A percentile compares a stretch with the other conserved stretches of the same genome.
Conservation (phyloP, 192 early-diverging fungal species). For the Rhizoclosmatium sp. region DNA sequence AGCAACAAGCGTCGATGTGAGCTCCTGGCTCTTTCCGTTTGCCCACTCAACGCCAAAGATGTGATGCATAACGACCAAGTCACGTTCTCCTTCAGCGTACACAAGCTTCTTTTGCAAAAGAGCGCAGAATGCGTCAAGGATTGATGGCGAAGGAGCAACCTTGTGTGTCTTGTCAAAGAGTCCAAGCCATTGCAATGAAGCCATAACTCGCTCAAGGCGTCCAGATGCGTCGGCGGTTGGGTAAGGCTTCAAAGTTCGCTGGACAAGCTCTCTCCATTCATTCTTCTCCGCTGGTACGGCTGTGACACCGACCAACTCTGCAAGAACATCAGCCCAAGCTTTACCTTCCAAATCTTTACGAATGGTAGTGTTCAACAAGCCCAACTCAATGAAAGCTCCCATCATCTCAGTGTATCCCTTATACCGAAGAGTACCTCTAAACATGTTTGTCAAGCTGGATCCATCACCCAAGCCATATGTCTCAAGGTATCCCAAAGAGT, state of each 20-base stretch:
- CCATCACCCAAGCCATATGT: conserved; percentile 84
- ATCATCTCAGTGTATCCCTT: conserved; percentile 96
- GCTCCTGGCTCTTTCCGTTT: conserved; percentile 61
- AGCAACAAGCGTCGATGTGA: conserved; percentile 60
- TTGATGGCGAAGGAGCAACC: conserved; percentile 48
- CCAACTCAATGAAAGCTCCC: conserved; percentile 92
- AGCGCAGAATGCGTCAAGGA: conserved; percentile 88
- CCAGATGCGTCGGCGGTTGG: conserved; percentile 6
- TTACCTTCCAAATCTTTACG: not conserved
- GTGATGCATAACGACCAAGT: conserved; percentile 98
- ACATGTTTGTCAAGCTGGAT: conserved; percentile 70
- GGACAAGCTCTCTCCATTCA: conserved; percentile 26
- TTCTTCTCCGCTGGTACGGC: not conserved
- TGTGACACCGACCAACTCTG: conserved; percentile 37
- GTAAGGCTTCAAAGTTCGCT: conserved; percentile 25
- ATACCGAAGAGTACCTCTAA: conserved; percentile 96
- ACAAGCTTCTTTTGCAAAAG: conserved; percentile 96
- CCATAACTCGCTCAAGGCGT: conserved; percentile 47
- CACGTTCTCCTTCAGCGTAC: conserved; percentile 90
- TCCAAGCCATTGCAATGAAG: conserved; percentile 52
- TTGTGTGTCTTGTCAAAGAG: conserved; percentile 2
- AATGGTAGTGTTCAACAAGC: conserved; percentile 77
- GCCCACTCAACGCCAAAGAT: conserved; percentile 92
- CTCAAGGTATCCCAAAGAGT: conserved; percentile 93
- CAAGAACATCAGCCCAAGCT: conserved; percentile 51